These are phyloP conservation scores for Powellomyces hirtus DNA, from an alignment of 192 early-diverging fungal genomes.

Conservation along the genomic window DNA sequence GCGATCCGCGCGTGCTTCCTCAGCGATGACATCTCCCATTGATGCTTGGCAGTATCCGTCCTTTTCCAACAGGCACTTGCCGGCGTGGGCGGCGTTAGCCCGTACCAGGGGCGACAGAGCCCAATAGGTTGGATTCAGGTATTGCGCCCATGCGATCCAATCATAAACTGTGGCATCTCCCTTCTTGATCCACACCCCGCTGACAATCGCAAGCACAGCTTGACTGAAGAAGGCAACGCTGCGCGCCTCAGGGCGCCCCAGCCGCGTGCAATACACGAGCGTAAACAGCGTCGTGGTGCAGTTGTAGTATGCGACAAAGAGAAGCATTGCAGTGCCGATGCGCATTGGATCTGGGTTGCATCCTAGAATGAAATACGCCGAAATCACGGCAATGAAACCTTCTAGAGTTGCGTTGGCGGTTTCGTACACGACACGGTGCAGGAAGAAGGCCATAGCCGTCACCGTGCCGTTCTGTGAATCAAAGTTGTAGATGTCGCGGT, in stretches of 20 bases:
- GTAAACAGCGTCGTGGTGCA: slow-evolving; percentile 32
- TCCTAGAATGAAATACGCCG: slow-evolving; percentile 28
- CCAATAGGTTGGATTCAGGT: slow-evolving; percentile 40
- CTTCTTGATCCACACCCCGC: slow-evolving; percentile 36
- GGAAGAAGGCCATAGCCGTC: slow-evolving; percentile 17
- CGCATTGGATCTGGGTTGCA: slow-evolving; percentile 30
- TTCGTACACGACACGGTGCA: slow-evolving; percentile 35
- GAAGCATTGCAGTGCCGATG: slow-evolving; percentile 13
- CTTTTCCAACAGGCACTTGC: slow-evolving; percentile 21
- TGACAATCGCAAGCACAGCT: slow-evolving; percentile 27
- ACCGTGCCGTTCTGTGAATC: slow-evolving; percentile 33
- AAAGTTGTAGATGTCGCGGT: slow-evolving; percentile 35
- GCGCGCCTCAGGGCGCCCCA: slow-evolving; percentile 31
- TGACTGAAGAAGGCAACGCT: slow-evolving; percentile 35
- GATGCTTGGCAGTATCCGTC: slow-evolving; percentile 22
- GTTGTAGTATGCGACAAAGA: slow-evolving; percentile 40
- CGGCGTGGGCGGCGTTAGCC: slow-evolving; percentile 12
- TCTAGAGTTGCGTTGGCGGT: slow-evolving; percentile 32
- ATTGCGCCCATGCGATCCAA: slow-evolving; percentile 30
- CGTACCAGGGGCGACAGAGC: slow-evolving; percentile 29
- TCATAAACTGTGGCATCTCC: slow-evolving; percentile 29
- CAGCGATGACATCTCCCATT: slow-evolving; percentile 30
- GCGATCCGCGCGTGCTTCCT: slow-evolving; percentile 25
- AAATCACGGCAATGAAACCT: slow-evolving; percentile 15
- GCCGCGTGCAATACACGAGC: slow-evolving; percentile 31